phyloP scores from a whole-genome alignment of 805 yeast species.

The Ogataea ganodermae region DNA sequence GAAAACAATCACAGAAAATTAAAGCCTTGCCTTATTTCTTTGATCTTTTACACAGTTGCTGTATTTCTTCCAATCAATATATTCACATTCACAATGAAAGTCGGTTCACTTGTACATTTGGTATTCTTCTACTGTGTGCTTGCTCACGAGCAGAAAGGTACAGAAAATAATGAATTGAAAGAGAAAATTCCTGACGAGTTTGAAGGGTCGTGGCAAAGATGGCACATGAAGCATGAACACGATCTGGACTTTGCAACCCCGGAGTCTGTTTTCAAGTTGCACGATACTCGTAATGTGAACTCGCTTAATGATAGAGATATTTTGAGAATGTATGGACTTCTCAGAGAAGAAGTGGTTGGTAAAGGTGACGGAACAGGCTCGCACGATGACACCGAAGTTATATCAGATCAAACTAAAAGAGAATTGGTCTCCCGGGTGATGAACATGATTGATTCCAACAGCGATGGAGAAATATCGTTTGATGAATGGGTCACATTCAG shows the following conservation, averaged over 20 bases:
- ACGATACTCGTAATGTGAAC: conserved; percentile 67
- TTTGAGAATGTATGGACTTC: conserved; percentile 76
- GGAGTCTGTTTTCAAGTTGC: conserved; percentile 74
- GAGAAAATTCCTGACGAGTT: conserved; percentile 48
- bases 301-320: conserved; percentile 62
- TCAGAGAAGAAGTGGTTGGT: conserved; percentile 73
- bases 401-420: conserved; percentile 55
- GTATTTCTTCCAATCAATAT: background rate
- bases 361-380: conserved; percentile 88
- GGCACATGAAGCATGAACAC: conserved; percentile 94
- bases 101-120: background rate
- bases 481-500: conserved; percentile 72
- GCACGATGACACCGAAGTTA: conserved; percentile 64
- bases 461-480: conserved; percentile 62
- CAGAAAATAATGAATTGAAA: conserved; percentile 32
- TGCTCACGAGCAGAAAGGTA: conserved; percentile 13
- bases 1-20: background rate
- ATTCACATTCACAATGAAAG: conserved; percentile 1
- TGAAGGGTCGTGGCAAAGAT: conserved; percentile 69
- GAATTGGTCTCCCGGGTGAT: conserved; percentile 59
- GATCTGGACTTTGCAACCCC: conserved; percentile 73
- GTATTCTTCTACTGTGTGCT: background rate
- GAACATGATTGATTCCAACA: conserved; percentile 61
- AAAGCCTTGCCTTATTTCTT: background rate
- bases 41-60: background rate